A percentile compares a stretch with the other conserved stretches of the same genome.
These are phyloP conservation scores for Beauveria rudraprayagi DNA, from an alignment of 2,329 filamentous ascomycete genomes.

Conservation along the genomic window DNA sequence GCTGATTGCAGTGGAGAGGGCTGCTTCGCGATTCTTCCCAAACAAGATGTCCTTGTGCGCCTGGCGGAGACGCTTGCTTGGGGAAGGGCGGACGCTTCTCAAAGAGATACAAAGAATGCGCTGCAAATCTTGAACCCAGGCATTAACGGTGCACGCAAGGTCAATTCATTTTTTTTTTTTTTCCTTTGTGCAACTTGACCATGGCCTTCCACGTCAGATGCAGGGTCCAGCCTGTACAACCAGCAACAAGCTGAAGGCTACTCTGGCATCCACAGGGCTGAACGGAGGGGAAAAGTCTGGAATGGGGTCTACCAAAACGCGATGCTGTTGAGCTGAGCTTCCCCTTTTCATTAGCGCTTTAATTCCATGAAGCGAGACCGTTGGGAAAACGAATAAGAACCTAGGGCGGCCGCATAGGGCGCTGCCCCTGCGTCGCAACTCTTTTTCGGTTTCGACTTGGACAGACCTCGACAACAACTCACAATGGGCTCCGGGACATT, in stretches of 20 bases:
- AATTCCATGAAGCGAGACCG: too few species aligned
- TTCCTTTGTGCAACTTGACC: too few species aligned
- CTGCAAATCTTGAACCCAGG: not conserved
- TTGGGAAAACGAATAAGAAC: not conserved
- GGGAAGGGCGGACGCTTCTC: not conserved
- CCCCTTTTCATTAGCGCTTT: too few species aligned
- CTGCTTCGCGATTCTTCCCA: not conserved
- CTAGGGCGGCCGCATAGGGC: not conserved
- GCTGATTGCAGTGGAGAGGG: not conserved
- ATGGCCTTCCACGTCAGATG: too few species aligned
- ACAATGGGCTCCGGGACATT: not conserved
- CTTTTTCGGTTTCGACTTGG: not conserved
- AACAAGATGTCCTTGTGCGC: not conserved
- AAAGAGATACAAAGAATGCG: not conserved
- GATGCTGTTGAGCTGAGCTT: too few species aligned
- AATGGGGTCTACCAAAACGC: too few species aligned
- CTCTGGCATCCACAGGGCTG: too few species aligned
- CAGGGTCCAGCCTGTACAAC: too few species aligned
- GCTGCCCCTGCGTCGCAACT: not conserved
- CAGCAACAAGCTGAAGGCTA: too few species aligned
- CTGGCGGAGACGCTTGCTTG: not conserved
- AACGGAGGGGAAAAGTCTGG: too few species aligned
- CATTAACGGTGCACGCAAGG: too few species aligned
- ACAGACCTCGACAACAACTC: not conserved
- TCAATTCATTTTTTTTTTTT: too few species aligned